A percentile compares a stretch with the other conserved stretches of the same genome.
These are phyloP conservation scores for Kokia cookei DNA, from an alignment of 441 rosid genomes.

Conservation along the genomic window DNA sequence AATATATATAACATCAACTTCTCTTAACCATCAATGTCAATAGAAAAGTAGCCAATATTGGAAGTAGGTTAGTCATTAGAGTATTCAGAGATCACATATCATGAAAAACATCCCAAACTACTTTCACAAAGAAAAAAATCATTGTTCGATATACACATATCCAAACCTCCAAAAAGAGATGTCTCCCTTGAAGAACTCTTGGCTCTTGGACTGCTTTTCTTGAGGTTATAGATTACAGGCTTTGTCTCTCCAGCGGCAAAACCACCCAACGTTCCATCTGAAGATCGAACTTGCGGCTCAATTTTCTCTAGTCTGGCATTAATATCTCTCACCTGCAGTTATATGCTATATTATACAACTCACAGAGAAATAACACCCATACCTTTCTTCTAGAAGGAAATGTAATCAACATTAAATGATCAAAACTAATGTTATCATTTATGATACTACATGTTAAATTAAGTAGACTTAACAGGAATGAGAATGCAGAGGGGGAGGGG, in stretches of 20 bases:
- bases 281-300: slow-evolving; percentile 65
- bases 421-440: background rate
- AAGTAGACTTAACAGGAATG: slow-evolving; percentile 4
- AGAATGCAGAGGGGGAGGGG: background rate
- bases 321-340: slow-evolving; percentile 83
- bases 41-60: background rate
- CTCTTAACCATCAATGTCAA: background rate
- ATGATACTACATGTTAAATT: background rate
- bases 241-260: slow-evolving; percentile 56
- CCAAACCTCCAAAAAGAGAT: slow-evolving; percentile 81
- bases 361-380: slow-evolving; percentile 4
- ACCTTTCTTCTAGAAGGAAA: background rate
- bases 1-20: background rate
- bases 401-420: background rate
- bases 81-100: background rate
- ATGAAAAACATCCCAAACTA: background rate
- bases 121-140: background rate
- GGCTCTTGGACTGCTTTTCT: slow-evolving; percentile 88
- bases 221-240: slow-evolving; percentile 45
- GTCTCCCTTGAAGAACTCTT: slow-evolving; percentile 69
- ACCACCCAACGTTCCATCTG: slow-evolving; percentile 49
- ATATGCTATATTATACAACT: background rate
- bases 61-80: background rate
- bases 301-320: slow-evolving; percentile 91
- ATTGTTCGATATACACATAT: slow-evolving; percentile 11